Evolutionary conservation across 1,139 yeast species (phyloP), one percentile per base, ranked within the genome.

Genomic region (Hansenula lynferdii): DNA sequence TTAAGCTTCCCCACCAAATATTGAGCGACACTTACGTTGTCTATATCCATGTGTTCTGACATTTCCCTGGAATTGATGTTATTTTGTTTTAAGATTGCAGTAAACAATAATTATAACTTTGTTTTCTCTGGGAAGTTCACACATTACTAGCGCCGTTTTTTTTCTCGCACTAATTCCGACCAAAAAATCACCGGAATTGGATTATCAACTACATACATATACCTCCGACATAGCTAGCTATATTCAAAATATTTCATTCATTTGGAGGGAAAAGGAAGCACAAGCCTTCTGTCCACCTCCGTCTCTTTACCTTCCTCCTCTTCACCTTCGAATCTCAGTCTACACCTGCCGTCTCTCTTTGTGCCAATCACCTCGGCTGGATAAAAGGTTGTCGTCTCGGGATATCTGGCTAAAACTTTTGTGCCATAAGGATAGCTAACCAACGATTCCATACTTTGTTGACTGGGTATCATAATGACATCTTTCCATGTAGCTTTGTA

Each of bases 281-380:
- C 97, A 42, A 85, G 70, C 41, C 90, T 66, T 48, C 97, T 69
- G 42, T 82, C 89, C 3, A 92, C 97, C 52, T 89, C 96, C 0
- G 97, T 92, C 56, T 90, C 97, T 60, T 92, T 92, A 40, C 86
- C 92, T 2, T 81, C 96, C 55, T 94, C 98, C 54, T 92, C 98
- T 60, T 92, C 99, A 8, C 98, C 99, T 53, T 94, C 98, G 54
- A 94, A 94, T 53, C 79, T 77, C 40, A 94, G 69, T 49, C 86
- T 65, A 48, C 95, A 95, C 15, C 71, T 74, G 0, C 94, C 89
- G 50, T 83, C 92, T 47, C 85, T 54, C 43, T 77, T 78, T 39
- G 77, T 72, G 0, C 95, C 90, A 28, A 81, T 82, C 5, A 94
- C 97, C 37, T 86, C 85, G 0, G 98, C 98, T 4, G 95, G 85